phyloP scores from a whole-genome alignment of 345 rosid genomes.

The Eucalyptus melliodora region DNA sequence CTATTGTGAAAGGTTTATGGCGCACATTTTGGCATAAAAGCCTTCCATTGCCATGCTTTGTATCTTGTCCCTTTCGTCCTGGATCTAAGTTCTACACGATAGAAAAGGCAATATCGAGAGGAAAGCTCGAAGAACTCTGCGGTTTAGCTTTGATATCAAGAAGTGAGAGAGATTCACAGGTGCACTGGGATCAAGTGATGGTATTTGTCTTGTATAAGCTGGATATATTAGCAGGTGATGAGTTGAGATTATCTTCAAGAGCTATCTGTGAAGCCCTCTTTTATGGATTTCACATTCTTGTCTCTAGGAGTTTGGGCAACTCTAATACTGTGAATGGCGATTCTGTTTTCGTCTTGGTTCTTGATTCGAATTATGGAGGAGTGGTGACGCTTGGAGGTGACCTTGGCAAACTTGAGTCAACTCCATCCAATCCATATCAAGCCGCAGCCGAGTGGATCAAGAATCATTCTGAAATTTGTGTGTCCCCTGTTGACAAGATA shows the following conservation, averaged over 20 bases:
- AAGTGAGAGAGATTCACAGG: constrained; percentile 16
- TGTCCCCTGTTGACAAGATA: constrained; percentile 36
- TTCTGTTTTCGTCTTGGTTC: constrained; percentile 35
- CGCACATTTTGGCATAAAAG: constrained; percentile 54
- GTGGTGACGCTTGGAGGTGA: constrained; percentile 55
- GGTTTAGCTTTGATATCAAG: constrained; percentile 44
- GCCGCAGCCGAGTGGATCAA: constrained; percentile 42
- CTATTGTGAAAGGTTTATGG: constrained; percentile 38
- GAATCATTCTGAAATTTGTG: constrained; percentile 28
- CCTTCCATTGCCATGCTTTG: constrained; percentile 30
- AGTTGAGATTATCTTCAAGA: constrained; percentile 27
- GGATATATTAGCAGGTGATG: constrained; percentile 23
- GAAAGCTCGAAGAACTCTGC: constrained; percentile 35
- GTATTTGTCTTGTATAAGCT: constrained; percentile 28
- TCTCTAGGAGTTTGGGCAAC: constrained; percentile 40
- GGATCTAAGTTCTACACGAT: constrained; percentile 41
- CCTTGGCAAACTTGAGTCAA: constrained; percentile 19
- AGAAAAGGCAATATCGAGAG: constrained; percentile 39
- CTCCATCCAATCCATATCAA: constrained; percentile 16
- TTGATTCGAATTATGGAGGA: constrained; percentile 49
- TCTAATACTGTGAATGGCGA: constrained; percentile 2
- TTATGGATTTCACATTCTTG: constrained; percentile 41
- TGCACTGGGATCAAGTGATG: constrained; percentile 41
- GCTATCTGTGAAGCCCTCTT: constrained; percentile 52
- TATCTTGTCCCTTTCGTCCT: constrained; percentile 30